These are phyloP conservation scores for Pneumocystis sp. DNA, from an alignment of 1,139 yeast species.

Conservation along the genomic window DNA sequence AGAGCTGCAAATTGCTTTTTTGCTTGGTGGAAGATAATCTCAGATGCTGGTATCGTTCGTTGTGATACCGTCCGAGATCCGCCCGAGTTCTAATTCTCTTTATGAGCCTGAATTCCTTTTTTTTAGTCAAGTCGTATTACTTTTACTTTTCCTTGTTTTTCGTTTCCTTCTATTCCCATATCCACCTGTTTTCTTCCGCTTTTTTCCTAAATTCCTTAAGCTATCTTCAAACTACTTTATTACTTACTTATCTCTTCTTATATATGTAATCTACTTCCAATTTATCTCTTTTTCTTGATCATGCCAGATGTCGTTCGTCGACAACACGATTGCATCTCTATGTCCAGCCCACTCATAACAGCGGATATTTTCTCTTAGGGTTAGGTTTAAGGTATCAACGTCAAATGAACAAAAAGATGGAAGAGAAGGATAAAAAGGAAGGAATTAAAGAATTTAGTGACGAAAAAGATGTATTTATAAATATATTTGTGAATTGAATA, in stretches of 20 bases:
- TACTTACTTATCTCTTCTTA: neutral
- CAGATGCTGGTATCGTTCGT: neutral
- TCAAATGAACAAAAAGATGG: neutral
- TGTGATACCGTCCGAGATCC: neutral
- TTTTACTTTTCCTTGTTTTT: neutral
- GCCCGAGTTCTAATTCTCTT: neutral
- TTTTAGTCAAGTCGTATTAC: neutral
- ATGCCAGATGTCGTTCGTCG: neutral
- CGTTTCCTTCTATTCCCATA: neutral
- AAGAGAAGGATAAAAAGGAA: neutral
- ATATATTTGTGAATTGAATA: too few relatives aligned
- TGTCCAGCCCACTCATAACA: neutral
- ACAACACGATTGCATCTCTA: neutral
- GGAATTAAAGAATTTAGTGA: neutral
- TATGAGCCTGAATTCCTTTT: neutral
- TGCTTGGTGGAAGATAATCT: neutral
- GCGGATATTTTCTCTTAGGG: neutral
- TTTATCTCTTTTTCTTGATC: neutral
- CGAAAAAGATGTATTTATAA: neutral
- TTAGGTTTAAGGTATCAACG: neutral
- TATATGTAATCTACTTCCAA: neutral
- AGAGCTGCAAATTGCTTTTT: neutral
- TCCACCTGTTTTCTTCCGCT: neutral
- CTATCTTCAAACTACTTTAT: too few relatives aligned
- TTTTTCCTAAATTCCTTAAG: neutral